Percentiles rank a stretch among this genome's conserved stretches.
Evolutionary conservation across 176 grass and related monocot species (phyloP).

Genomic region (Aegilops longissima): DNA sequence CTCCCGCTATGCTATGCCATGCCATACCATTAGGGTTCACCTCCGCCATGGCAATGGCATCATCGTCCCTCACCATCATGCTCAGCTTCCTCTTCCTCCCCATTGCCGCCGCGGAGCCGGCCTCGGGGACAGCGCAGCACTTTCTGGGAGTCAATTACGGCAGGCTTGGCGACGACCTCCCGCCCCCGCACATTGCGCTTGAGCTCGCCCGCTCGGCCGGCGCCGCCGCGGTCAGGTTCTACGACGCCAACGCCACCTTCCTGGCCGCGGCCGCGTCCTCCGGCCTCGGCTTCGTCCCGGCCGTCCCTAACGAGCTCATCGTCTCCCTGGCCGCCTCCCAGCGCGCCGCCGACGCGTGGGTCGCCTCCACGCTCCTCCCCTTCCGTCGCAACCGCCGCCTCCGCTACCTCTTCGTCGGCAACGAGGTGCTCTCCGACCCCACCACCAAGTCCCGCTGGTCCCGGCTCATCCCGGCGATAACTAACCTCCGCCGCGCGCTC

Average conservation of each 20-base stretch:
- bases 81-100: slow-evolving; percentile 16
- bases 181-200: slow-evolving; percentile 24
- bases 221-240: slow-evolving; percentile 56
- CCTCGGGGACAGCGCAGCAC: neutral
- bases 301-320: slow-evolving; percentile 63
- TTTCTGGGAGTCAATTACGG: slow-evolving; percentile 67
- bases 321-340: slow-evolving; percentile 36
- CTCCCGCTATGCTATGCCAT: too few relatives aligned
- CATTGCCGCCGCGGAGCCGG: neutral
- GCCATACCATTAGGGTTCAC: neutral
- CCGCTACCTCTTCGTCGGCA: slow-evolving; percentile 62
- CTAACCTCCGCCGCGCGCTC: slow-evolving; percentile 43
- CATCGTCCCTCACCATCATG: neutral
- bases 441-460: slow-evolving; percentile 41
- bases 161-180: slow-evolving; percentile 65
- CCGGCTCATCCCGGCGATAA: slow-evolving; percentile 58
- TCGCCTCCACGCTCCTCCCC: slow-evolving; percentile 51
- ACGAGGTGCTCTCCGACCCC: slow-evolving; percentile 67
- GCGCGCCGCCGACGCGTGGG: slow-evolving; percentile 46
- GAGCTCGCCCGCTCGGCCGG: slow-evolving; percentile 45
- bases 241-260: slow-evolving; percentile 65
- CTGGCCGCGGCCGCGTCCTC: slow-evolving; percentile 46
- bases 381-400: slow-evolving; percentile 39
- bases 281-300: slow-evolving; percentile 46
- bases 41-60: neutral